Evolutionary conservation across 805 yeast genomes (phyloP), one percentile per base, ranked within the genome.

Genomic region (Yamadazyma kitorensis): DNA sequence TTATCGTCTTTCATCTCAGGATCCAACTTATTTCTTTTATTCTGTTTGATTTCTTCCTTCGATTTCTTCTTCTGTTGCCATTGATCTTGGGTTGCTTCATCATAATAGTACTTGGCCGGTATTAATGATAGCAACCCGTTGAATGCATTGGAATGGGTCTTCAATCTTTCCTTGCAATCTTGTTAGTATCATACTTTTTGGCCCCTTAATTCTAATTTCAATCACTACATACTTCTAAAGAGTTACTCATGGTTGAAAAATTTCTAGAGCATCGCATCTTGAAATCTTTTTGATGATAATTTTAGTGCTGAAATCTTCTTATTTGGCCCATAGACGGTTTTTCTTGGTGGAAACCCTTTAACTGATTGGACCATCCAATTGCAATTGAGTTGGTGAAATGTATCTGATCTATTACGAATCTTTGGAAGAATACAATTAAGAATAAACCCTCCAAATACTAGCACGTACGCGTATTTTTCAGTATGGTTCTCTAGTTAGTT

Each of bases 31-130:
- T 77, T 75, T 44, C 76, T 66, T 54, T 83, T 84, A 43, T 75
- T 78, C 33, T 64, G 69, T 45, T 69, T 76, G 14, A 69, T 59
- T 45, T 86, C 87, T 34, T 72, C 76, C 48, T 82, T 84, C 19
- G 78, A 59, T 60, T 80, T 76, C 66, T 87, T 86, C 64, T 80
- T 85, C 48, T 81, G 82, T 48, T 82, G 80, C 97, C 97, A 89
- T 61, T 91, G 97, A 33, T 82, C 81, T 49, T 82, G 80, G 2
- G 91, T 82, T 39, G 86, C 91, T 24, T 85, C 96, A 57, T 89
- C 96, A 55, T 86, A 88, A 57, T 91, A 91, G 53, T 83, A 88
- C 54, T 88, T 87, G 3, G 97, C 95, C 3, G 98, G 97, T 39
- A 91, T 89, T 57, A 91, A 67, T 14, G 96, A 86, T 39, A 91